These are phyloP conservation scores for Biscogniauxia marginata DNA, from an alignment of 2,329 filamentous ascomycete species.

Conservation along the genomic window DNA sequence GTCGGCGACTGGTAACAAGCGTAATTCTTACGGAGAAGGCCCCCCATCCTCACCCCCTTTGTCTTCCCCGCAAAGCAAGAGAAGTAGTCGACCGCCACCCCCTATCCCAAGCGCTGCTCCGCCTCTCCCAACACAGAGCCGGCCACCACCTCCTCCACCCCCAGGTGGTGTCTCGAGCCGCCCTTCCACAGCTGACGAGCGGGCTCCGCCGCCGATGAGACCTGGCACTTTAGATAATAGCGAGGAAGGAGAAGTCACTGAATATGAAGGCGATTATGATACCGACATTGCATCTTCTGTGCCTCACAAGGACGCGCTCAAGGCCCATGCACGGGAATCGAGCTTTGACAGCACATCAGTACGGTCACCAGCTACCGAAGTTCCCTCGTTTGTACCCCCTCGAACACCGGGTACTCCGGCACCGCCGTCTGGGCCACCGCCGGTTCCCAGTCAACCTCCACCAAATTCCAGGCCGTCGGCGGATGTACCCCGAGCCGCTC, in stretches of 20 bases:
- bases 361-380: constrained; percentile 51
- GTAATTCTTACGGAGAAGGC: constrained; percentile 36
- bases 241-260: constrained; percentile 77
- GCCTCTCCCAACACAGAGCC: constrained; percentile 48
- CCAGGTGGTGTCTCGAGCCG: constrained; percentile 52
- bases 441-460: constrained; percentile 60
- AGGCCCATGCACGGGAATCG: constrained; percentile 73
- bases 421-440: constrained; percentile 62
- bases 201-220: constrained; percentile 40
- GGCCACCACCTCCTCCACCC: constrained; percentile 68
- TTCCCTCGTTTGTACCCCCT: constrained; percentile 49
- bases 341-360: constrained; percentile 66
- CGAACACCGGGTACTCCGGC: constrained; percentile 54
- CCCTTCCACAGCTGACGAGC: constrained; percentile 58
- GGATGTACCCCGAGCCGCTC: constrained; percentile 68
- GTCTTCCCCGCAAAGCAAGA: constrained; percentile 45
- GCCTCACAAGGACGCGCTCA: constrained; percentile 91
- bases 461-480: constrained; percentile 57
- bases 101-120: constrained; percentile 60
- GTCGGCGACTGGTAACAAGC: constrained; percentile 30
- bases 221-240: constrained; percentile 49
- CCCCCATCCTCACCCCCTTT: constrained; percentile 39
- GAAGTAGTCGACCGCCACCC: constrained; percentile 56
- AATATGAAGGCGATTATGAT: constrained; percentile 97
- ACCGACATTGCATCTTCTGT: constrained; percentile 93